Percentiles rank a stretch among this genome's conserved stretches.
Evolutionary conservation across 192 early-diverging fungal genomes (phyloP).

Genomic region (Coemansia javaensis): DNA sequence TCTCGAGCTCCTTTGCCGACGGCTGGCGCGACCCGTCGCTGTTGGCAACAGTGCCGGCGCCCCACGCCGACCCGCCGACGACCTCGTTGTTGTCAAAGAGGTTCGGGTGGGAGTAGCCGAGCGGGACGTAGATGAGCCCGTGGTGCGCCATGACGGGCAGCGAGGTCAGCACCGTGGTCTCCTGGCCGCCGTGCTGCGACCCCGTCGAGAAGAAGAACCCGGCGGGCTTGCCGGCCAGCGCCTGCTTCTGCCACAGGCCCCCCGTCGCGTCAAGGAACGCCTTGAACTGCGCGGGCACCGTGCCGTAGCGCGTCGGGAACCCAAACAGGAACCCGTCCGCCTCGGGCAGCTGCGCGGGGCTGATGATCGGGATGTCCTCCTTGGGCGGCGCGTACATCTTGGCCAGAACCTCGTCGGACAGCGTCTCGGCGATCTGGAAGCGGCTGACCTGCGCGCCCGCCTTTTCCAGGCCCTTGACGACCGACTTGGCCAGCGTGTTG

Average conservation of each 20-base stretch:
- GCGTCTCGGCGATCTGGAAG: slow-evolving; percentile 60
- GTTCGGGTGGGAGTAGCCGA: slow-evolving; percentile 54
- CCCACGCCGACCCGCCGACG: slow-evolving; percentile 64
- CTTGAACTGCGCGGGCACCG: slow-evolving; percentile 73
- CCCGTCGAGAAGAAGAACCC: slow-evolving; percentile 72
- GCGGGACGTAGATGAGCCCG: slow-evolving; percentile 73
- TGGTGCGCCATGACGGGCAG: slow-evolving; percentile 70
- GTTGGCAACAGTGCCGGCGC: slow-evolving; percentile 60
- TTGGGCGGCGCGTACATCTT: slow-evolving; percentile 65
- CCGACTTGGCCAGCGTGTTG: slow-evolving; percentile 57
- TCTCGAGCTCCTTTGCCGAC: slow-evolving; percentile 61
- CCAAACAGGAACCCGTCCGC: slow-evolving; percentile 71
- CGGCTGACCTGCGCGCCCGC: slow-evolving; percentile 49
- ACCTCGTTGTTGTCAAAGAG: slow-evolving; percentile 60
- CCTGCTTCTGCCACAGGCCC: slow-evolving; percentile 51
- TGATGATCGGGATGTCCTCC: slow-evolving; percentile 55
- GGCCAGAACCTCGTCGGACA: slow-evolving; percentile 60
- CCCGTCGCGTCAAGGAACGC: slow-evolving; percentile 64
- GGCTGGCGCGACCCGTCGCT: slow-evolving; percentile 65
- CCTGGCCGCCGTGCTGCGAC: slow-evolving; percentile 76
- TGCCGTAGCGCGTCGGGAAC: slow-evolving; percentile 67
- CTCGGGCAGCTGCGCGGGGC: slow-evolving; percentile 51
- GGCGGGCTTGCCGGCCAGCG: slow-evolving; percentile 65
- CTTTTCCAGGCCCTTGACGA: slow-evolving; percentile 62
- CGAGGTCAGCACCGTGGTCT: slow-evolving; percentile 63